Percentiles rank a stretch among this genome's conserved stretches.
These are phyloP conservation scores for Cystobasidium sp. DNA, from an alignment of 1,284 basidiomycete genomes.

Conservation along the genomic window DNA sequence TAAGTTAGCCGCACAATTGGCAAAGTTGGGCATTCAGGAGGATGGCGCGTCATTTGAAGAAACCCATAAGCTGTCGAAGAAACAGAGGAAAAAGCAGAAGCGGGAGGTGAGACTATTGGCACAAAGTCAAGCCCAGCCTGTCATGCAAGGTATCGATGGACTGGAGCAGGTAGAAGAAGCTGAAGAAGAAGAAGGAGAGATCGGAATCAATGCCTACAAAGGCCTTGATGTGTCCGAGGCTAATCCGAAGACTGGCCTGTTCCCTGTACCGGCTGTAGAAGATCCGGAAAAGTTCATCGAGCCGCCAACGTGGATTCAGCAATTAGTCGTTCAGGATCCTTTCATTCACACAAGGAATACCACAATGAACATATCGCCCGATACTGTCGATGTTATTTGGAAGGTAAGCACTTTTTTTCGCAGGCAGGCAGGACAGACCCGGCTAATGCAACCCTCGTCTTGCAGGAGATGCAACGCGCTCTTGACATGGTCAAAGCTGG, in stretches of 20 bases:
- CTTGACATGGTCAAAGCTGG: constrained; percentile 12
- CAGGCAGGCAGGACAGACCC: too few relatives aligned
- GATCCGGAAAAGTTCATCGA: constrained; percentile 48
- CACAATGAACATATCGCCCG: constrained; percentile 52
- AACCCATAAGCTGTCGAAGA: background rate
- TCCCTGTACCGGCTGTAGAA: constrained; percentile 36
- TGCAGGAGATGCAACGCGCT: constrained; percentile 40
- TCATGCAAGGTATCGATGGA: constrained; percentile 16
- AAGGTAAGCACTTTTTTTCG: constrained; percentile 8
- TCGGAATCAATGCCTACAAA: background rate
- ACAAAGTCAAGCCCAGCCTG: background rate
- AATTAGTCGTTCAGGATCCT: constrained; percentile 57
- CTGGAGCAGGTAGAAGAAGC: background rate
- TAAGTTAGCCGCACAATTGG: background rate
- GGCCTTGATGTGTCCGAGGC: constrained; percentile 11
- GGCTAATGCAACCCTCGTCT: background rate
- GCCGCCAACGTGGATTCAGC: constrained; percentile 51
- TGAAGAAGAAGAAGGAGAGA: background rate
- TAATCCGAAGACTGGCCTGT: constrained; percentile 18
- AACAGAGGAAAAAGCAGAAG: background rate
- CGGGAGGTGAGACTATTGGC: background rate
- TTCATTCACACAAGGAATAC: constrained; percentile 57
- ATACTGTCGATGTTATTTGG: constrained; percentile 48
- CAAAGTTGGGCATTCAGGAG: constrained; percentile 2
- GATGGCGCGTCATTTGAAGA: constrained; percentile 2